phyloP scores from a whole-genome alignment of 306 rosid species.

The Psophocarpus tetragonolobus region DNA sequence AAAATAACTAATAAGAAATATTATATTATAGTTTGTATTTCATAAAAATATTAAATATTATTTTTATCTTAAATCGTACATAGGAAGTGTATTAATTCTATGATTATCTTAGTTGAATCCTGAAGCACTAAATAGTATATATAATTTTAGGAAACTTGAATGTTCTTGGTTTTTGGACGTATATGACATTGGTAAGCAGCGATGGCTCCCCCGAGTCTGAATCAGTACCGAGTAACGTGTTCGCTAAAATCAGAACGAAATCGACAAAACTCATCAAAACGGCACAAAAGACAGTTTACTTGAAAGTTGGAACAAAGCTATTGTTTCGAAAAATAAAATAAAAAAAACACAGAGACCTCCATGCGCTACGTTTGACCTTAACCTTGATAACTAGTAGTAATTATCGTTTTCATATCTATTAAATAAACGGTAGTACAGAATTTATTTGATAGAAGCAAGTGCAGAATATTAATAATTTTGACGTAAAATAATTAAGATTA shows the following conservation, averaged over 20 bases:
- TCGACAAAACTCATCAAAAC: slow-evolving; percentile 11
- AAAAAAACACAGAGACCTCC: neutral
- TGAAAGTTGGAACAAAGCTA: neutral
- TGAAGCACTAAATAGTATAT: neutral
- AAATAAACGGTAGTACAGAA: neutral
- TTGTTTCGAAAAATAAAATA: neutral
- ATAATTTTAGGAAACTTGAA: neutral
- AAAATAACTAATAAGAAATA: too few relatives aligned
- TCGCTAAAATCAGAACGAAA: slow-evolving; percentile 14
- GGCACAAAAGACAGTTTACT: slow-evolving; percentile 11
- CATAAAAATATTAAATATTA: too few relatives aligned
- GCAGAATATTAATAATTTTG: neutral
- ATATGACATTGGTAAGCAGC: neutral
- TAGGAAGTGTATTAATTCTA: neutral
- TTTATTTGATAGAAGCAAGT: neutral
- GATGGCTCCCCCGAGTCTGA: neutral
- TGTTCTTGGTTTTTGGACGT: slow-evolving; percentile 23
- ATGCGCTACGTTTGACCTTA: neutral
- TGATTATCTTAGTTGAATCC: neutral
- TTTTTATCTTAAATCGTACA: too few relatives aligned
- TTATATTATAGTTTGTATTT: too few relatives aligned
- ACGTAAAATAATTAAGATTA: neutral
- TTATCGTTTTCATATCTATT: neutral
- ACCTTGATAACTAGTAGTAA: neutral
- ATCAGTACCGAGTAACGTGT: neutral